These are phyloP conservation scores for Colletotrichum magnum DNA, from an alignment of 2,329 filamentous ascomycete species.

Conservation along the genomic window DNA sequence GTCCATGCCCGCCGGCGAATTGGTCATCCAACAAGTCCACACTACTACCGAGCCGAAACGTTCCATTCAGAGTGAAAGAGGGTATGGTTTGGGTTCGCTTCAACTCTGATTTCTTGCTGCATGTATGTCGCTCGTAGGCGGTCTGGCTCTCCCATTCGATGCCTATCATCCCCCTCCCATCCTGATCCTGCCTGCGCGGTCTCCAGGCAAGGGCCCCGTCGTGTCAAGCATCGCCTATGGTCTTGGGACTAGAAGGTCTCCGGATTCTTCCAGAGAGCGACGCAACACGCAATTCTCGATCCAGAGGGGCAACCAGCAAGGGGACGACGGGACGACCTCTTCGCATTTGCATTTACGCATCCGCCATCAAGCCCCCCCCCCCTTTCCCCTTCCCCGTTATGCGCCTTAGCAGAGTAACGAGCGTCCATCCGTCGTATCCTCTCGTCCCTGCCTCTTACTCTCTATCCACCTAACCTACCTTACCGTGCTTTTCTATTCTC, in stretches of 20 bases:
- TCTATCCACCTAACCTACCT: neutral
- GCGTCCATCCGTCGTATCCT: conserved; percentile 17
- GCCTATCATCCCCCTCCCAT: no score
- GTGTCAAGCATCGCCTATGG: no score
- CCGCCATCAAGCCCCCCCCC: conserved; percentile 1
- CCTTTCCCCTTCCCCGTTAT: neutral
- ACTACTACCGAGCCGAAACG: no score
- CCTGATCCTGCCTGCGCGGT: no score
- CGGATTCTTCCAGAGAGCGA: no score
- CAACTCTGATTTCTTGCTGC: neutral
- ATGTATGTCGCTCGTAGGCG: conserved; percentile 10
- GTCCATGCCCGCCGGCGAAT: no score
- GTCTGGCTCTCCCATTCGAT: conserved; percentile 13
- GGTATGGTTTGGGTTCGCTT: no score
- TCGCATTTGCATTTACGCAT: conserved; percentile 3
- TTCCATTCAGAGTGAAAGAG: no score
- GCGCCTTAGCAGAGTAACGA: neutral
- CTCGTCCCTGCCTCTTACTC: conserved; percentile 16
- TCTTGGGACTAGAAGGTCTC: no score
- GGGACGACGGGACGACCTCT: conserved; percentile 7
- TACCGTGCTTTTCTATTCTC: conserved; percentile 11
- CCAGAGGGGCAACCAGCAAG: conserved; percentile 15
- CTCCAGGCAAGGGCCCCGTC: no score
- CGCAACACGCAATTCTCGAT: conserved; percentile 3
- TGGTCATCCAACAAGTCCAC: no score